phyloP scores from a whole-genome alignment of 352 stramenopile species.

The Phytophthora europaea region DNA sequence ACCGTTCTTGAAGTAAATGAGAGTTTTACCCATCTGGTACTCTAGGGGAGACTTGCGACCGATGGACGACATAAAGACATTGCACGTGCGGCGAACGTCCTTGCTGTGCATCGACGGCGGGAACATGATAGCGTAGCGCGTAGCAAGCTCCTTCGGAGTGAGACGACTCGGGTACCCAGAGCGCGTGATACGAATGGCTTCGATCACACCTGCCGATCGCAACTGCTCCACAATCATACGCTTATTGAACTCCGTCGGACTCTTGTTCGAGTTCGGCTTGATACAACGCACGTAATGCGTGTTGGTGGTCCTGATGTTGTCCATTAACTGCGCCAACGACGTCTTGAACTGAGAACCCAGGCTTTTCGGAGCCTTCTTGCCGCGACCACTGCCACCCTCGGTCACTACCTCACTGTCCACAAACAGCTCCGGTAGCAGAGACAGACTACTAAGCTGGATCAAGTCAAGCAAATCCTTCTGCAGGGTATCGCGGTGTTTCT shows the following conservation, averaged over 20 bases:
- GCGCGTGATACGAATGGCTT: conserved; percentile 93
- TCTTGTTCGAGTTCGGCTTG: conserved; percentile 92
- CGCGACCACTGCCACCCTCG: conserved; percentile 49
- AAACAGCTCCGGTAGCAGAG: conserved; percentile 81
- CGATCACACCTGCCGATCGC: conserved; percentile 92
- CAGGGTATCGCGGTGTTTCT: conserved; percentile 97
- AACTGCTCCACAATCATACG: conserved; percentile 93
- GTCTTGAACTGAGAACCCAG: conserved; percentile 89
- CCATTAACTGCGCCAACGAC: conserved; percentile 85
- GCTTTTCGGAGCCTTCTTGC: conserved; percentile 77
- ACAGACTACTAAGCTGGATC: conserved; percentile 78
- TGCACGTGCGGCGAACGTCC: conserved; percentile 81
- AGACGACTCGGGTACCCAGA: conserved; percentile 94
- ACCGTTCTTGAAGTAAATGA: conserved; percentile 97
- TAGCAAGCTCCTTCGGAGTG: conserved; percentile 81
- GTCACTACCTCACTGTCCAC: conserved; percentile 59
- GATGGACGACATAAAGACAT: conserved; percentile 85
- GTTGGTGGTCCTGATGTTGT: conserved; percentile 88
- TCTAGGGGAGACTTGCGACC: conserved; percentile 86
- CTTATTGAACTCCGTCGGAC: conserved; percentile 89
- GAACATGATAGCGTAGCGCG: conserved; percentile 91
- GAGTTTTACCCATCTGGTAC: conserved; percentile 95
- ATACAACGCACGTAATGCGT: conserved; percentile 92
- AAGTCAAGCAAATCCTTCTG: conserved; percentile 96
- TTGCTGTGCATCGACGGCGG: conserved; percentile 88